phyloP scores from a whole-genome alignment of 495 filamentous ascomycete species.

The Chaetomidium leptoderma region DNA sequence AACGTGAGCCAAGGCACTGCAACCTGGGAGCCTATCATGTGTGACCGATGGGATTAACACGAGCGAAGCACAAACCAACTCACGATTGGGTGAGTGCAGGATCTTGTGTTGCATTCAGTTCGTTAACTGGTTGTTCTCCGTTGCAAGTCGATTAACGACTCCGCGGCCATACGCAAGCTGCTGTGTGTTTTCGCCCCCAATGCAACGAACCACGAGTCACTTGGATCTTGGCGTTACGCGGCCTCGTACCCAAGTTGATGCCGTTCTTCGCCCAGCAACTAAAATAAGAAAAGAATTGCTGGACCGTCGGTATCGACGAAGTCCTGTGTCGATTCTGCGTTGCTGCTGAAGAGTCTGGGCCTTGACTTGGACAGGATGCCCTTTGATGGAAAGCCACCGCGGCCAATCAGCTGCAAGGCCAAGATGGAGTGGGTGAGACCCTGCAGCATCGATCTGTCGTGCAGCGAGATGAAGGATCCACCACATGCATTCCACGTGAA shows the following conservation, averaged over 20 bases:
- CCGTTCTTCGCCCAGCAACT: background rate
- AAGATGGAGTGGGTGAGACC: background rate
- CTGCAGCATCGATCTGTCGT: background rate
- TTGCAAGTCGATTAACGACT: too few relatives aligned
- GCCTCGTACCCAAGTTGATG: background rate
- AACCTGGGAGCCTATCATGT: background rate
- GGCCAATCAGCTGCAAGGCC: background rate
- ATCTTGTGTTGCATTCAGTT: slow-evolving; percentile 1
- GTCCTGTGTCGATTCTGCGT: background rate
- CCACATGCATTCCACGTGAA: slow-evolving; percentile 7
- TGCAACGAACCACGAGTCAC: background rate
- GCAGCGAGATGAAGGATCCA: slow-evolving; percentile 3
- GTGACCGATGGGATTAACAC: background rate
- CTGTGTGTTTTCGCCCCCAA: background rate
- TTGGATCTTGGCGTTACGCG: background rate
- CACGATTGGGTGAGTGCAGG: background rate
- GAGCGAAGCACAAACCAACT: background rate
- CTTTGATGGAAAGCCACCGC: background rate
- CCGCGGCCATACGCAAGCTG: too few relatives aligned
- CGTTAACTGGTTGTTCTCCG: too few relatives aligned
- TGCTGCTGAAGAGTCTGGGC: too few relatives aligned
- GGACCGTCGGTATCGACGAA: too few relatives aligned
- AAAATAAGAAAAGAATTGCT: too few relatives aligned
- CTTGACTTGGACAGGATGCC: too few relatives aligned
- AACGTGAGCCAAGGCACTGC: background rate